phyloP scores from a whole-genome alignment of 176 grass and related monocot genomes.

The maize (Zea mays) region Zm-B73-REFERENCE-NAM-5.0 NC_050098.1:173840001-173840500 shows the following conservation, averaged over 20 bases:
- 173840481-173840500: too few species aligned
- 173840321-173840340: too few species aligned
- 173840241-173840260: not conserved
- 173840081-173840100: not conserved
- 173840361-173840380: too few species aligned
- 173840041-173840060: not conserved
- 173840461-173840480: too few species aligned
- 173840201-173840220: not conserved
- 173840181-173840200: not conserved
- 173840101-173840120: not conserved
- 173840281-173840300: not conserved
- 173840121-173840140: not conserved
- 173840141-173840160: not conserved
- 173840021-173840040: not conserved
- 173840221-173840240: not conserved
- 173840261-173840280: not conserved
- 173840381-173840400: too few species aligned
- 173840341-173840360: too few species aligned
- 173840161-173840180: slow-evolving; percentile 2
- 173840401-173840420: too few species aligned
- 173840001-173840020: too few species aligned
- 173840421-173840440: too few species aligned
- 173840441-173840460: too few species aligned
- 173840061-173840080: not conserved
- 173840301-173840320: not conserved